Evolutionary conservation across 2,329 filamentous ascomycete species (phyloP), one percentile per base, ranked within the genome.

Genomic region (Leptosphaerulina australis): DNA sequence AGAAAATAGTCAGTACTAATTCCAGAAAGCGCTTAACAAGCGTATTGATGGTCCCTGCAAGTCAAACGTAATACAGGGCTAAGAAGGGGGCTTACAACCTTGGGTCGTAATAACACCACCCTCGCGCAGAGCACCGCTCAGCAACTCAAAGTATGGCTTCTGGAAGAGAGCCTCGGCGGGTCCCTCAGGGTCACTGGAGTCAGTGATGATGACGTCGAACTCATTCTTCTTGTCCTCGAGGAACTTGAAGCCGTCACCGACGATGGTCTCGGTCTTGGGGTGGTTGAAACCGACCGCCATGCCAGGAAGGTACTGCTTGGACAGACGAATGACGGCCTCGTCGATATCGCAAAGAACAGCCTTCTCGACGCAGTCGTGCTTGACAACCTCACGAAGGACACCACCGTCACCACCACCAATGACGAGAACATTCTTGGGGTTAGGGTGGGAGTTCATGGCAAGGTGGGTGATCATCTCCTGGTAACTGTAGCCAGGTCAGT

Each of bases 391-490:
- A 68, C 94, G 91, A 67, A 99, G 87, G 58, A 99, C 94, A 78
- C 94, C 94, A 54, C 94, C 94, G 74, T 99, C 94, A 74, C 94
- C 94, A 69, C 94, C 94, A 61, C 94, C 94, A 70, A 99, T 97
- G 75, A 99, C 94, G 50, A 99, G 87, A 44, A 99, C 94, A 79
- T 92, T 95, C 86, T 97, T 94, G 72, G 94, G 94, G 82, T 96
- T 87, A 65, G 94, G 94, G 85, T 99, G 94, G 44, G 93, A 91
- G 85, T 96, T 94, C 88, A 99, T 91, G 78, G 91, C 94, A 64
- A 99, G 84, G 79, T 99, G 91, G 66, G 93, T 92, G 78, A 99
- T 99, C 94, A 99, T 99, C 85, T 99, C 94, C 83, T 99, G 94
- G 86, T 96, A 96, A 68, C 80, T 82, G 58, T 40, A 18, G 29